These are phyloP conservation scores for Articulospora tetracladia DNA, from an alignment of 495 filamentous ascomycete genomes.

Conservation along the genomic window DNA sequence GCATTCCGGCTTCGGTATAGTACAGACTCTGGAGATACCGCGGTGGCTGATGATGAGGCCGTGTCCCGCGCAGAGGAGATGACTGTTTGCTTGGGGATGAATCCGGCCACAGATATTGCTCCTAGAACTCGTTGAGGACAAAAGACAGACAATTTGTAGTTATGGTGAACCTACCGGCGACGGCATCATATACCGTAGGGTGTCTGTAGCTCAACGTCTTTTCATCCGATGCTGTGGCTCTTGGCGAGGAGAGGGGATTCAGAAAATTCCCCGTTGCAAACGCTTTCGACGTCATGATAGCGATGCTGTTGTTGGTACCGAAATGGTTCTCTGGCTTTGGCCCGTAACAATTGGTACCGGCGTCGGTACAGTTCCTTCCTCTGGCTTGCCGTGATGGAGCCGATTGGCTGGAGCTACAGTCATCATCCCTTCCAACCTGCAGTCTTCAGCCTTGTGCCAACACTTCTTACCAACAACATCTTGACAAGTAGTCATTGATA, in stretches of 20 bases:
- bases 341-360: not conserved
- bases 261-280: conserved; percentile 5
- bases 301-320: not conserved
- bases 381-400: not conserved
- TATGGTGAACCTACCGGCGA: conserved; percentile 54
- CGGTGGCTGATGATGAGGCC: conserved; percentile 43
- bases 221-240: not conserved
- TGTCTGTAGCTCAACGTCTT: conserved; percentile 26
- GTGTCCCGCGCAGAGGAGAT: conserved; percentile 46
- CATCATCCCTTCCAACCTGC: not conserved
- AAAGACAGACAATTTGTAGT: not conserved
- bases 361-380: not conserved
- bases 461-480: too few relatives aligned
- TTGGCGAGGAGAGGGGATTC: not conserved
- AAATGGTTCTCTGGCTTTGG: not conserved
- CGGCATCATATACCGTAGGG: conserved; percentile 72
- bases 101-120: conserved; percentile 36
- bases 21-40: conserved; percentile 68
- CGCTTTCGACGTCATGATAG: conserved; percentile 20
- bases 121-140: conserved; percentile 10
- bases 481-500: too few relatives aligned
- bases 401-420: not conserved
- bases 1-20: conserved; percentile 62
- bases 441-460: not conserved
- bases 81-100: conserved; percentile 33